phyloP scores from a whole-genome alignment of 2,329 filamentous ascomycete genomes.

The Fusarium sulawesiense region DNA sequence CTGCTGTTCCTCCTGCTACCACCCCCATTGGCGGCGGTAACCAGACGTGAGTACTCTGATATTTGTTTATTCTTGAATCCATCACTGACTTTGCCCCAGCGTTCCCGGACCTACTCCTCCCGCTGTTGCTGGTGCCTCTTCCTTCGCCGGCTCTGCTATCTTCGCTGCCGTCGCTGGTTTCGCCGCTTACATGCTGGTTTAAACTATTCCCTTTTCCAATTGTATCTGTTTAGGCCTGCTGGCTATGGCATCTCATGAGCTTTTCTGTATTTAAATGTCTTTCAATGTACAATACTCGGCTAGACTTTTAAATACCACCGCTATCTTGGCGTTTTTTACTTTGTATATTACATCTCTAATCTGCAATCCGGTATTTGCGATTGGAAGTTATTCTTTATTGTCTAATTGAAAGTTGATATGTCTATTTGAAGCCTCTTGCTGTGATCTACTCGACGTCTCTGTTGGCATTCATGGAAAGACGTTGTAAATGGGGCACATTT shows the following conservation, averaged over 20 bases:
- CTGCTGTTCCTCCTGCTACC: constrained; percentile 44
- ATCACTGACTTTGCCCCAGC: constrained; percentile 25
- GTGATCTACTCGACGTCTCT: background rate
- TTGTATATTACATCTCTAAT: constrained; percentile 60
- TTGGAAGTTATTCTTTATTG: constrained; percentile 14
- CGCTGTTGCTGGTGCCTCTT: constrained; percentile 62
- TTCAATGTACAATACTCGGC: constrained; percentile 55
- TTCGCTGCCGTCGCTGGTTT: constrained; percentile 67
- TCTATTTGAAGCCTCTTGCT: background rate
- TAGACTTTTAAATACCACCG: constrained; percentile 52
- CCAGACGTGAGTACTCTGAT: constrained; percentile 47
- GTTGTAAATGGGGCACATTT: background rate
- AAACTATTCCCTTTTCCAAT: constrained; percentile 55
- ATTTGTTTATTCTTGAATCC: too few species aligned
- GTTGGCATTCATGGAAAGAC: background rate
- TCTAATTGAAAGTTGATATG: constrained; percentile 3
- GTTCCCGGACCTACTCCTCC: constrained; percentile 42
- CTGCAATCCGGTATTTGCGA: constrained; percentile 44
- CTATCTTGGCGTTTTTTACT: constrained; percentile 42
- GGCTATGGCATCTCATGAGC: constrained; percentile 55
- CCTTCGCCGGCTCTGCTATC: constrained; percentile 64
- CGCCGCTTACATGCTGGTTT: constrained; percentile 65
- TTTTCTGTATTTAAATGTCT: constrained; percentile 47
- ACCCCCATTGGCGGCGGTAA: constrained; percentile 46
- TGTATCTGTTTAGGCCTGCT: constrained; percentile 54